These are phyloP conservation scores for Craspedostauros australis DNA, from an alignment of 108 stramenopile genomes.

Conservation along the genomic window DNA sequence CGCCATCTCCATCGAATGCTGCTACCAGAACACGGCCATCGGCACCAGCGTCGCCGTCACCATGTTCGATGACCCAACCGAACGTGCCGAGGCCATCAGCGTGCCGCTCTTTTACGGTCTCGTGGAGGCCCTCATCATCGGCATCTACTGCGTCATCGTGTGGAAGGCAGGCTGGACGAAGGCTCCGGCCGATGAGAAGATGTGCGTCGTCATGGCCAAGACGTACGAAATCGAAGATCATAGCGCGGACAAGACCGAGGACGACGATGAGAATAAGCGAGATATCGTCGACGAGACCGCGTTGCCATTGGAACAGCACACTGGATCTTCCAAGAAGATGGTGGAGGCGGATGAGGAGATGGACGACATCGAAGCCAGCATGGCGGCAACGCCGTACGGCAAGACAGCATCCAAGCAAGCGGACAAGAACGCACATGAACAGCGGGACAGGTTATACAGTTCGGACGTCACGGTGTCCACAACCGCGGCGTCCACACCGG, in stretches of 20 bases:
- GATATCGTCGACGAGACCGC: slow-evolving; percentile 1
- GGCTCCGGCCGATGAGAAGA: slow-evolving; percentile 61
- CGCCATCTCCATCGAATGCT: slow-evolving; percentile 78
- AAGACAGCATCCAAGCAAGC: neutral
- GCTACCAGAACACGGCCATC: slow-evolving; percentile 85
- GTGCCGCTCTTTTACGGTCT: slow-evolving; percentile 79
- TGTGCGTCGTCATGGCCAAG: slow-evolving; percentile 42
- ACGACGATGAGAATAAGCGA: slow-evolving; percentile 3
- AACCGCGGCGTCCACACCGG: slow-evolving; percentile 8
- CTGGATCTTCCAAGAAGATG: neutral
- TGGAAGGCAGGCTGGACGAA: slow-evolving; percentile 80
- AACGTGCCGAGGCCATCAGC: slow-evolving; percentile 59
- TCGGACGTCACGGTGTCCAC: slow-evolving; percentile 21
- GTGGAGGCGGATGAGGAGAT: neutral
- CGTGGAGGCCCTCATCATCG: slow-evolving; percentile 60
- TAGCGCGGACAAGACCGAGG: slow-evolving; percentile 12
- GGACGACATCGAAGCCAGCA: too few species aligned
- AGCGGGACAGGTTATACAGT: slow-evolving; percentile 13
- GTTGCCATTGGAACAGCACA: slow-evolving; percentile 7
- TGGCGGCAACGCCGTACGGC: too few species aligned
- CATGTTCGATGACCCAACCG: slow-evolving; percentile 58
- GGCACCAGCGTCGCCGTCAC: slow-evolving; percentile 75
- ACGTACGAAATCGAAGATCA: slow-evolving; percentile 44
- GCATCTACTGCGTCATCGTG: slow-evolving; percentile 54
- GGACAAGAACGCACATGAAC: neutral